These are phyloP conservation scores for Salix viminalis DNA, from an alignment of 345 rosid species.

Conservation along the genomic window DNA sequence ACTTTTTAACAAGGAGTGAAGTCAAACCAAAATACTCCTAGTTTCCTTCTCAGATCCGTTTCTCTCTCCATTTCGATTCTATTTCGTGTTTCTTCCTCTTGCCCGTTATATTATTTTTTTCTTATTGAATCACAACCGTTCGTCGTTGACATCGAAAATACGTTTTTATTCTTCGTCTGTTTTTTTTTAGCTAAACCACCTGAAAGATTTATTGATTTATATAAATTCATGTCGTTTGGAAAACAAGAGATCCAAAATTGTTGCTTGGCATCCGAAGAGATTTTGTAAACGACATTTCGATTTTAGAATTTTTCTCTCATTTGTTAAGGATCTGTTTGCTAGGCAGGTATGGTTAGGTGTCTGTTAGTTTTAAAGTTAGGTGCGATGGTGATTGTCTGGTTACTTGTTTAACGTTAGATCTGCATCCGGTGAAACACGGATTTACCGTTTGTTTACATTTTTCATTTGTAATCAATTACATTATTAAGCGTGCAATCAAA, in stretches of 20 bases:
- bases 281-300: neutral
- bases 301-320: neutral
- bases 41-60: conserved; percentile 4
- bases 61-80: neutral
- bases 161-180: neutral
- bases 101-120: neutral
- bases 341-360: neutral
- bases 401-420: neutral
- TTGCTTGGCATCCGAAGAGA: neutral
- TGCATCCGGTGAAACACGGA: neutral
- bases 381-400: neutral
- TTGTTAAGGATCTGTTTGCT: neutral
- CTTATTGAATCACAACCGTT: neutral
- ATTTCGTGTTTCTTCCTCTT: neutral
- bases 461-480: neutral
- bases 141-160: neutral
- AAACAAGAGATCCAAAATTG: neutral
- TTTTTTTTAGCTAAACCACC: neutral
- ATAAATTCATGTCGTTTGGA: neutral
- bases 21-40: too few species aligned
- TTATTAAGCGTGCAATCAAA: neutral
- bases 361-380: neutral
- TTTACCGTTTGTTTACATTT: neutral
- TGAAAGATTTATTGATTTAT: too few species aligned
- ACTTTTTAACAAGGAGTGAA: neutral